Base-by-base conservation (phyloP, 129 eudicot genomes). In the Heracleum sosnowskyi region DNA sequence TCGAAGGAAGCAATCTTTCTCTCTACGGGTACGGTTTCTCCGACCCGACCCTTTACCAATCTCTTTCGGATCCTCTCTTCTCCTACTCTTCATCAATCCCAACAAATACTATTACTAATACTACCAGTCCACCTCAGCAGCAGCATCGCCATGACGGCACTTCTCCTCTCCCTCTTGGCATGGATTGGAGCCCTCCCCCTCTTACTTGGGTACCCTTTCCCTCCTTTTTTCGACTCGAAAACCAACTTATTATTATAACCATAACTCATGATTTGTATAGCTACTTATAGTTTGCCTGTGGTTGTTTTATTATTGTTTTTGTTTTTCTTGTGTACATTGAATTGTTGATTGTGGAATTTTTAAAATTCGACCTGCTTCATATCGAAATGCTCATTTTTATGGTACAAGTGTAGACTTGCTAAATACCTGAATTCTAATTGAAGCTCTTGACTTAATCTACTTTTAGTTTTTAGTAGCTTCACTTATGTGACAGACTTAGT, bases 171-270 rank as follows among this genome's bases (percentile, higher is more conserved):
- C 96, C 96, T 76, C 80, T 93, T 69, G 98, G 98, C 83, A 93
- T 93, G 98, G 98, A 93, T 69, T 93, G 98, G 98, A 87, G 94
- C 76, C 91, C 86, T 28, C 87, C 98, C 4, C 98, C 98, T 71
- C 92, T 81, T 62, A 64, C 78, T 62, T 90, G 92, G 96, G 96
- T 90, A 86, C 5, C 29, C 33, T 76, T 31, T 36, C 45, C 29
- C 36, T 37, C 31, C 3, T 2, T 60, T 2, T 60, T 26, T 11
- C 16, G 0, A 44, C 16, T 44, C 47, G 16, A 60, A 24, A 22
- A 63, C 70, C 20, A 2, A 28, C 16, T 63, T 28, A 11, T 0
- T 4, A 17, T 49, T 17, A 47, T n/a, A n/a, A n/a, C n/a, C n/a
- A n/a, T 5, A n/a, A 62, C 6, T 28, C 15, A 2, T 26, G 0